A percentile compares a stretch with the other conserved stretches of the same genome.
Evolutionary conservation across 2,329 filamentous ascomycete species (phyloP).

Genomic region (Aspergillus novofumigatus): DNA sequence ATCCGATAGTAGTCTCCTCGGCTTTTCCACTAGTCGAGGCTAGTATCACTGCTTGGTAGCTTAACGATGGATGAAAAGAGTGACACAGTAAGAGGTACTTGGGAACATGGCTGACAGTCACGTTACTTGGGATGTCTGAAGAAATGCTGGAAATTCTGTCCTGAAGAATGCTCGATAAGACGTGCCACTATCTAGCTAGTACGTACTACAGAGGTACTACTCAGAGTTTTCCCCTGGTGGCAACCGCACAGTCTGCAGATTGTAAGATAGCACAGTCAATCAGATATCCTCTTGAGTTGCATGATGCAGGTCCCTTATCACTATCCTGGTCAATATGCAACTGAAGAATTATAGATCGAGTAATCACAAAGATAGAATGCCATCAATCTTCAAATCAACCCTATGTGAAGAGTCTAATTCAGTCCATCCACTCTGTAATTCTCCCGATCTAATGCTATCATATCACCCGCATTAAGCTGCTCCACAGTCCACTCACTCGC

Average conservation of each 20-base stretch:
- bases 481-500: neutral
- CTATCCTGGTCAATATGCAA: neutral
- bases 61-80: too few relatives aligned
- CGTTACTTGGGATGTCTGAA: too few relatives aligned
- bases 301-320: neutral
- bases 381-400: too few relatives aligned
- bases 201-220: too few relatives aligned
- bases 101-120: too few relatives aligned
- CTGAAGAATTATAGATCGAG: neutral
- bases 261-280: too few relatives aligned
- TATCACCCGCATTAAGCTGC: neutral
- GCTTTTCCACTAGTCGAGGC: neutral
- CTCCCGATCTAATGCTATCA: neutral
- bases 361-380: too few relatives aligned
- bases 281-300: neutral
- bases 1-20: neutral
- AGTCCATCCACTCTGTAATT: neutral
- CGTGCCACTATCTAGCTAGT: too few relatives aligned
- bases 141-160: neutral
- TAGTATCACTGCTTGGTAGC: too few relatives aligned
- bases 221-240: neutral
- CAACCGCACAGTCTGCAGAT: neutral
- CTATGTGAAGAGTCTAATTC: too few relatives aligned
- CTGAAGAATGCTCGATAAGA: neutral
- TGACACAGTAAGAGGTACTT: too few relatives aligned